Conservation (phyloP, 2,329 filamentous ascomycete species). For the Acephala macrosclerotiorum region DNA sequence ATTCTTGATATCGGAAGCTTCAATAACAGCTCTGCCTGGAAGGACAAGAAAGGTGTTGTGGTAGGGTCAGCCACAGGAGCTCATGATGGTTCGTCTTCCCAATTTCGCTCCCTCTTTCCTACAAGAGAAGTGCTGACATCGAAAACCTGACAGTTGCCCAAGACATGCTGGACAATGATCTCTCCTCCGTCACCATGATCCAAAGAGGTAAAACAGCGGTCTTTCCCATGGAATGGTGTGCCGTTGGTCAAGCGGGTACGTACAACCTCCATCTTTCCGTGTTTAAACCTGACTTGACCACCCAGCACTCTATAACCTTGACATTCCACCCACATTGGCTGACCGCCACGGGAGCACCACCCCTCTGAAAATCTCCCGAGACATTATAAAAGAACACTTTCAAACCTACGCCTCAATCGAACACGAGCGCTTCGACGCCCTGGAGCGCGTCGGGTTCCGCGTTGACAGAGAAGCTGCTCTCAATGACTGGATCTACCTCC, state of each 20-base stretch:
- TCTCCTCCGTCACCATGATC: constrained; percentile 43
- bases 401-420: not conserved
- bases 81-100: constrained; percentile 53
- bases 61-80: constrained; percentile 72
- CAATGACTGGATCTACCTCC: constrained; percentile 62
- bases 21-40: constrained; percentile 44
- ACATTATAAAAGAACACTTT: constrained; percentile 5
- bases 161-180: constrained; percentile 68
- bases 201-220: constrained; percentile 53
- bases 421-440: constrained; percentile 16
- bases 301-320: constrained; percentile 18
- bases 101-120: not conserved
- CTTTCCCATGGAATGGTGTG: constrained; percentile 23
- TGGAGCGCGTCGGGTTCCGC: constrained; percentile 57
- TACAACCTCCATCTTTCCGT: no score
- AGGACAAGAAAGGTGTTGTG: constrained; percentile 66
- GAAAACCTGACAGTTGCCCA: constrained; percentile 58
- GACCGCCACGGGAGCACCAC: constrained; percentile 7
- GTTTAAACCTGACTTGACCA: not conserved
- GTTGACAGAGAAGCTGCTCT: constrained; percentile 62
- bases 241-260: constrained; percentile 14
- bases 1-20: constrained; percentile 19
- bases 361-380: constrained; percentile 16
- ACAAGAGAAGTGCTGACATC: not conserved
- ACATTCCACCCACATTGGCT: constrained; percentile 13